Base-by-base conservation (phyloP, 2,329 filamentous ascomycete genomes). In the Arthrobotrys musiformis region DNA sequence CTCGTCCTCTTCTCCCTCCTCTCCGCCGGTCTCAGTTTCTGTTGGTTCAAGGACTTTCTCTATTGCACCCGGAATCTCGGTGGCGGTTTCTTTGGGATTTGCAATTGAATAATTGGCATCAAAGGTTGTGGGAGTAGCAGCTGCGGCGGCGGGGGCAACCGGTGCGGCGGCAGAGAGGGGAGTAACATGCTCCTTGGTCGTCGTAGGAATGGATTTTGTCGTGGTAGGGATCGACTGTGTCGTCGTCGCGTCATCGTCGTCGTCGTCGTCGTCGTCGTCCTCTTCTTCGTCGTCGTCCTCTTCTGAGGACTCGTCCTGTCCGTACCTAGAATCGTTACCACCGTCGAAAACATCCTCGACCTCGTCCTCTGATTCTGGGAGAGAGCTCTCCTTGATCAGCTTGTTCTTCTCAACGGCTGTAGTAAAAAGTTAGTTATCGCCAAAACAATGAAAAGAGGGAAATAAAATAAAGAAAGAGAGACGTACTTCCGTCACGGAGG, bases 361-460 rank as follows among this genome's bases (percentile, higher is more conserved):
- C 17, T 70, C 66, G 17, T 58, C 75, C 1, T 52, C 75, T 9
- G 91, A 89, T 69, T 91, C 83, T 0, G 89, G 89, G 28, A 89
- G 88, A 6, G 89, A 70, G 24, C 66, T 70, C 22, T 77, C n/a
- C 2, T 24, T 61, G 15, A 77, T 70, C 24, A 77, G 48, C 19
- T 61, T 28, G n/a, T 77, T 68, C 42, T 77, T 77, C 40, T 77
- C 60, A 8, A 70, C 44, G 13, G 66, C 73, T 77, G n/a, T 5
- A 61, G 52, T 4, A 46, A 56, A 37, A 50, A 50, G 11, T 44
- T 30, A 8, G n/a, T 46, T 90, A 81, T 87, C 89, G 89, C 91
- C 91, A n/a, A 46, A 22, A n/a, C n/a, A 35, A 35, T 35, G 30
- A 35, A 35, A 6, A 35, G 5, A 35, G 30, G 30, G 30, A 35